A percentile compares a stretch with the other conserved stretches of the same genome.
Conservation (phyloP, 2,329 filamentous ascomycete species). For the Bertia moriformis region DNA sequence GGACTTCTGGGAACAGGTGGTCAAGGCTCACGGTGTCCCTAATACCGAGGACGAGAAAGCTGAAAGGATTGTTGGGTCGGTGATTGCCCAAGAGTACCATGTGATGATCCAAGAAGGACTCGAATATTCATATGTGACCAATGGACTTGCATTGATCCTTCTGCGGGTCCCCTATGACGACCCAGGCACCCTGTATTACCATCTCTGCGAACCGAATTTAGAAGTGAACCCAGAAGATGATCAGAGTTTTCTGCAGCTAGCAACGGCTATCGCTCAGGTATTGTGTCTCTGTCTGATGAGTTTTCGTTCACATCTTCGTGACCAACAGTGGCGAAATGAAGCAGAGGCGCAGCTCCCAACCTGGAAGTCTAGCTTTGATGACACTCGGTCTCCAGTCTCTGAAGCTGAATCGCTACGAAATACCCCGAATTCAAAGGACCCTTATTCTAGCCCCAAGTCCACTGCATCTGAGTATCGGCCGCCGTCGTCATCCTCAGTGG, state of each 20-base stretch:
- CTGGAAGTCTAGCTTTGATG: slow-evolving; percentile 9
- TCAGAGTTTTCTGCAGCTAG: slow-evolving; percentile 4
- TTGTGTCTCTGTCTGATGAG: slow-evolving; percentile 11
- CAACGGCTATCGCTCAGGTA: too few species aligned
- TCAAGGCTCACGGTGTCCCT: slow-evolving; percentile 3
- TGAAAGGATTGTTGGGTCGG: slow-evolving; percentile 6
- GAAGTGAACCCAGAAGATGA: slow-evolving; percentile 5
- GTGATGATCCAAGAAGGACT: slow-evolving; percentile 13
- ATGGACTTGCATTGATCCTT: slow-evolving; percentile 7
- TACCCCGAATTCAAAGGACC: too few species aligned
- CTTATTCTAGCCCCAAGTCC: background rate
- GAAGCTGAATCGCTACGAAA: background rate
- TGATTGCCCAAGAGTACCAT: slow-evolving; percentile 12
- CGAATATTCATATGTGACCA: slow-evolving; percentile 11
- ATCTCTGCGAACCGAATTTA: slow-evolving; percentile 10
- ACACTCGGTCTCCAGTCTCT: background rate
- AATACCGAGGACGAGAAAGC: slow-evolving; percentile 3
- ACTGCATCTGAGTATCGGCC: background rate
- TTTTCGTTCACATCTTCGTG: slow-evolving; percentile 7
- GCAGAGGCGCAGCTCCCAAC: slow-evolving; percentile 5
- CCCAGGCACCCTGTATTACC: slow-evolving; percentile 11
- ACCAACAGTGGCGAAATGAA: slow-evolving; percentile 9
- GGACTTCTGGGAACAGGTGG: slow-evolving; percentile 8
- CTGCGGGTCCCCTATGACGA: slow-evolving; percentile 9
- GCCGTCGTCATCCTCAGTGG: background rate